Percentiles rank a stretch among this genome's conserved stretches.
Evolutionary conservation across 2,329 filamentous ascomycete species (phyloP).

Genomic region (Tolypocladium ovalisporum): DNA sequence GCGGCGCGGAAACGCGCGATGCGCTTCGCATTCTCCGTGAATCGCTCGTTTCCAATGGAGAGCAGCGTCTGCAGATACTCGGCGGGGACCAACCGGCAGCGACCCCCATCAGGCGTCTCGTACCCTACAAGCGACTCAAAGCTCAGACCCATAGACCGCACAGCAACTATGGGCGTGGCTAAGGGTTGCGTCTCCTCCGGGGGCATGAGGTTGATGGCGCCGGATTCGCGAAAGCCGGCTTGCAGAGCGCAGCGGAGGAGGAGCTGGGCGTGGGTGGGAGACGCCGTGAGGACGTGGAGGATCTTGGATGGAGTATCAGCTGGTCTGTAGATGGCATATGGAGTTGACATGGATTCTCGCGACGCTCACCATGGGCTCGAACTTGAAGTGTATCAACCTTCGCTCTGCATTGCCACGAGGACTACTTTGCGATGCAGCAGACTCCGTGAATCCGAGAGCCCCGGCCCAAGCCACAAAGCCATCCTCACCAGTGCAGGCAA

Average conservation of each 20-base stretch:
- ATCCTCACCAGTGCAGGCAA: conserved; percentile 4
- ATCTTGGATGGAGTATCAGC: conserved; percentile 46
- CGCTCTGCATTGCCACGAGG: conserved; percentile 16
- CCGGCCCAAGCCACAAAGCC: conserved; percentile 19
- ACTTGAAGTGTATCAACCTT: conserved; percentile 72
- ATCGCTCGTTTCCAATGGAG: conserved; percentile 62
- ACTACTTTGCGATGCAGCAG: conserved; percentile 13
- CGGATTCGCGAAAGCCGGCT: conserved; percentile 84
- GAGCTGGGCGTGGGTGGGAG: conserved; percentile 60
- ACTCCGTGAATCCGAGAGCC: conserved; percentile 13
- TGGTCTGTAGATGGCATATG: neutral
- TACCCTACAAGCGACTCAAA: conserved; percentile 73
- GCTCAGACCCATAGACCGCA: conserved; percentile 71
- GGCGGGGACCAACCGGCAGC: conserved; percentile 46
- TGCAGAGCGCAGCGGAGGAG: conserved; percentile 66
- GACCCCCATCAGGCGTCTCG: conserved; percentile 22
- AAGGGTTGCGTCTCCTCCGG: conserved; percentile 17
- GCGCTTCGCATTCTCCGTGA: conserved; percentile 55
- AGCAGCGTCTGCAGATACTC: conserved; percentile 59
- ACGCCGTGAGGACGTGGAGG: conserved; percentile 74
- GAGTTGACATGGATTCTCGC: neutral
- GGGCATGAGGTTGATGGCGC: conserved; percentile 55
- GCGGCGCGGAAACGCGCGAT: conserved; percentile 53
- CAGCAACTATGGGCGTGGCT: conserved; percentile 63
- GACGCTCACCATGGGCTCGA: conserved; percentile 80